Evolutionary conservation across 2,329 filamentous ascomycete species (phyloP), one percentile per base, ranked within the genome.

Genomic region (Grosmannia clavigera): DNA sequence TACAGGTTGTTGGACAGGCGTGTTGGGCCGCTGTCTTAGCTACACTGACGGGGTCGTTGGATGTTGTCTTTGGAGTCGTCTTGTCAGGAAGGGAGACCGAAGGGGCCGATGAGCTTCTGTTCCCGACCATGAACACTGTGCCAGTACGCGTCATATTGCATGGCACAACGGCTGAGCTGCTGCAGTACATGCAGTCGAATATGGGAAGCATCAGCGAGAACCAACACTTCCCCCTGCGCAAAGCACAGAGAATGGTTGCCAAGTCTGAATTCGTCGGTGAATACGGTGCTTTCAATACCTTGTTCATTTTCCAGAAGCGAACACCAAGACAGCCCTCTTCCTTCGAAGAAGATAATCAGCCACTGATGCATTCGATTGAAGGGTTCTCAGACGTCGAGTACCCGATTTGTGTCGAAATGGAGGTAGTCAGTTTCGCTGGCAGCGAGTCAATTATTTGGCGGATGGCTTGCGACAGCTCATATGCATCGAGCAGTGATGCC

Each of bases 111-210:
- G 71, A 81, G 31, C 72, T 92, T 14, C 78, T 92, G 68, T 96
- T 96, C 67, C 92, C 92, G 0, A 90, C 88, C 0, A 96, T 96
- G 88, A 96, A 95, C 68, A 96, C 92, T 0, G 84, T 96, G 0
- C 82, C 87, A 0, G 77, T 95, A 9, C 80, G 91, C 12, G 81
- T 81, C 1, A 78, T 92, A 3, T 70, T 96, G 2, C 87, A 94
- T 66, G 89, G 89, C 1, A 83, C 78, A 0, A 73, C 81, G 0
- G 64, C 70, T 0, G 79, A 84, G 0, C 85, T 95, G 72, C 72
- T 96, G 33, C 77, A 75, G 14, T 88, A 92, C 67, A 78, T 91
- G 64, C 90, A 96, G 67, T 80, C 85, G 2, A 86, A 81, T 62
- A 81, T 88, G 71, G 76, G 78, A 1, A 78, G 79, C 29, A 80